Percentiles rank a stretch among this genome's conserved stretches.
phyloP scores from a whole-genome alignment of 1,284 basidiomycete species.

The Fomitiporia mediterranea region DNA sequence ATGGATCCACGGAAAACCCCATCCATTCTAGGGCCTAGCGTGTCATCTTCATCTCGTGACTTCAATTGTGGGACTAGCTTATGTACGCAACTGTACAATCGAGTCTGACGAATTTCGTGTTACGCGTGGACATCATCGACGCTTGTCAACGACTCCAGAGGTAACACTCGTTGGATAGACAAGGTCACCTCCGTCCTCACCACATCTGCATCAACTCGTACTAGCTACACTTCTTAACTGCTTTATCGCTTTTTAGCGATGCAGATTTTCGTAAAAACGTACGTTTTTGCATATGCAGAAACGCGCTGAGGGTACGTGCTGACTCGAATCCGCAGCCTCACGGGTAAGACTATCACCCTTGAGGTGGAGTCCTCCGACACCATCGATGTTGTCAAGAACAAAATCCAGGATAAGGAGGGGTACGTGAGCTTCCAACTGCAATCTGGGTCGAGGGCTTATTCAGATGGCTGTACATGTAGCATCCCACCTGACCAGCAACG shows the following conservation, averaged over 20 bases:
- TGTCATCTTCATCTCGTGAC: conserved; percentile 8
- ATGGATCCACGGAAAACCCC: too few relatives aligned
- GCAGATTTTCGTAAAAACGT: conserved; percentile 98
- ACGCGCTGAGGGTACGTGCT: conserved; percentile 12
- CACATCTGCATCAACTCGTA: too few relatives aligned
- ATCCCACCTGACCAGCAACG: conserved; percentile 97
- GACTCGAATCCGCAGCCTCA: conserved; percentile 58
- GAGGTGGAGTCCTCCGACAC: conserved; percentile 97
- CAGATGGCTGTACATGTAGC: conserved; percentile 33
- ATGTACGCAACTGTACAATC: conserved; percentile 1
- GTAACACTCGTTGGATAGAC: conserved; percentile 79
- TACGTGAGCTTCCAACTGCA: too few relatives aligned
- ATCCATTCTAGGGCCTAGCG: too few relatives aligned
- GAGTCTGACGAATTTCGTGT: conserved; percentile 16
- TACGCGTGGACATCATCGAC: conserved; percentile 24
- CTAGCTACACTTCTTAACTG: neutral
- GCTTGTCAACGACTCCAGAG: conserved; percentile 87
- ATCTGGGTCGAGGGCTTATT: conserved; percentile 7
- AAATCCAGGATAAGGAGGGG: conserved; percentile 96
- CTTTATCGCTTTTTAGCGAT: conserved; percentile 41
- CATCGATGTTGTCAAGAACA: conserved; percentile 97
- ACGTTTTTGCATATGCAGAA: conserved; percentile 29
- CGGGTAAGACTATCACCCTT: conserved; percentile 98
- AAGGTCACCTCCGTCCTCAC: conserved; percentile 42
- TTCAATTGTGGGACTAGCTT: neutral